phyloP scores from a whole-genome alignment of 1,284 basidiomycete genomes.

The Meira nashicola region DNA sequence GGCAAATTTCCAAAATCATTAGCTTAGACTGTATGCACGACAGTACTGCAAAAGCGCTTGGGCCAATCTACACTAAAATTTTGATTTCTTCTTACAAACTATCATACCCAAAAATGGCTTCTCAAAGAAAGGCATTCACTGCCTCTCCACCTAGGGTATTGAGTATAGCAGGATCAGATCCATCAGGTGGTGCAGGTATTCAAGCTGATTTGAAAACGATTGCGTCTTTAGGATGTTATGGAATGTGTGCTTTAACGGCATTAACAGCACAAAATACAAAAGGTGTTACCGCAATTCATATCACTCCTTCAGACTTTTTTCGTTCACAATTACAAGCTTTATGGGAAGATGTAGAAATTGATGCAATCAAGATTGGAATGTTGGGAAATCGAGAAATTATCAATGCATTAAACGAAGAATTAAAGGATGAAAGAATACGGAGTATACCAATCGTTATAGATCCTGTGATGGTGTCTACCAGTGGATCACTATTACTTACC shows the following conservation, averaged over 20 bases:
- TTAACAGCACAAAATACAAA: constrained; percentile 85
- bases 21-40: no score
- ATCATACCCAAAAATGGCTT: no score
- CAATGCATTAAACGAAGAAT: constrained; percentile 43
- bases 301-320: constrained; percentile 46
- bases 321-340: constrained; percentile 65
- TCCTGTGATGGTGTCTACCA: constrained; percentile 89
- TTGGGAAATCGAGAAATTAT: constrained; percentile 57
- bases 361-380: constrained; percentile 88
- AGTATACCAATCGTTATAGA: constrained; percentile 40
- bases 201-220: constrained; percentile 73
- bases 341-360: constrained; percentile 68
- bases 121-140: neutral
- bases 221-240: constrained; percentile 74
- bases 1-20: no score
- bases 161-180: constrained; percentile 80
- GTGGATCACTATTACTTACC: constrained; percentile 74
- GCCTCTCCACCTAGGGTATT: constrained; percentile 56
- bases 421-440: constrained; percentile 8
- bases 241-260: constrained; percentile 79
- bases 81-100: no score
- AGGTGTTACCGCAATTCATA: constrained; percentile 65
- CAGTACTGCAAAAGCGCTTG: no score
- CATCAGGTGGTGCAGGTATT: constrained; percentile 82
- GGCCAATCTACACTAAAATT: no score